Percentiles rank a stretch among this genome's conserved stretches.
phyloP scores from a whole-genome alignment of 2,329 filamentous ascomycete species.

The Fusarium temperatum region DNA sequence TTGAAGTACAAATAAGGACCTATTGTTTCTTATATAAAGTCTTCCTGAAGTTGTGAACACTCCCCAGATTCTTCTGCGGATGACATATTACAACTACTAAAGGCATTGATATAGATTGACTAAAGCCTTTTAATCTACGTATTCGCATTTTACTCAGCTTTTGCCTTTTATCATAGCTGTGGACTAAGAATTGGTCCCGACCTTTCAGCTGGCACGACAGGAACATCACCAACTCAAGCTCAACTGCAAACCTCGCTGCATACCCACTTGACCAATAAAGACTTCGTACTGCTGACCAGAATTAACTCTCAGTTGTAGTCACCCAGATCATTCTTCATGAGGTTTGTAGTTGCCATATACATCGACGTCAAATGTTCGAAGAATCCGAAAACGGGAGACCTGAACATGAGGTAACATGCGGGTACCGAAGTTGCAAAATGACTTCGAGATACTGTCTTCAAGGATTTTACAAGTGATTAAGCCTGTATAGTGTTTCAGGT shows the following conservation, averaged over 20 bases:
- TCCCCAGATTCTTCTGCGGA: background rate
- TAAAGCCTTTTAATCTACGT: accelerated
- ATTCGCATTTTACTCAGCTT: too few relatives aligned
- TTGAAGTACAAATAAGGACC: background rate
- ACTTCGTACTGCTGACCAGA: accelerated
- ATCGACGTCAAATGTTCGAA: background rate
- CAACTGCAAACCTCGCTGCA: background rate
- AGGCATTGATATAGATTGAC: accelerated
- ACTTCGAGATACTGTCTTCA: background rate
- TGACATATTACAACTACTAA: accelerated
- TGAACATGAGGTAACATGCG: background rate
- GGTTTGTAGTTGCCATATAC: background rate
- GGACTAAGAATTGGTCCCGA: background rate
- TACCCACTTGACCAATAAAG: too few relatives aligned
- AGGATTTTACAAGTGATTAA: too few relatives aligned
- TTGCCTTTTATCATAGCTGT: too few relatives aligned
- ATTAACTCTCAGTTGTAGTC: too few relatives aligned
- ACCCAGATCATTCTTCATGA: too few relatives aligned
- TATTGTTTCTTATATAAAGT: too few relatives aligned
- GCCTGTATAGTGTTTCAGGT: background rate
- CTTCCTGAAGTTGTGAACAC: background rate
- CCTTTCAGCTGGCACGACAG: too few relatives aligned
- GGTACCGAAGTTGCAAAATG: background rate
- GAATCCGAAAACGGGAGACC: too few relatives aligned
- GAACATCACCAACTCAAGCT: background rate